These are phyloP conservation scores for Aspergillus sp. DNA, from an alignment of 2,329 filamentous ascomycete species.

Conservation along the genomic window DNA sequence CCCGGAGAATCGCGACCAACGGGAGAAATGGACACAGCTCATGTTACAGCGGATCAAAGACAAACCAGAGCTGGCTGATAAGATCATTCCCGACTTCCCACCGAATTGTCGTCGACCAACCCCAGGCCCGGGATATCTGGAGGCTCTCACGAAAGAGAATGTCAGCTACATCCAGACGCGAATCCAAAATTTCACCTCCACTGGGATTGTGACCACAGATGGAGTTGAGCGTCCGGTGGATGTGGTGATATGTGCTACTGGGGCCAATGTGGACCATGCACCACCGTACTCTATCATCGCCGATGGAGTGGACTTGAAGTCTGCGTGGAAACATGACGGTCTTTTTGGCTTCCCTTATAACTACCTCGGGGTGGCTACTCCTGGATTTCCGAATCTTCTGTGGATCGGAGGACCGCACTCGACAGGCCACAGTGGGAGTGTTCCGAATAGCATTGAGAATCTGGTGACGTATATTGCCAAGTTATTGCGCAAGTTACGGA, in stretches of 20 bases:
- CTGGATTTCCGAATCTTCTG: conserved; percentile 66
- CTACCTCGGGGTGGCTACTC: conserved; percentile 63
- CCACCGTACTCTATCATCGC: conserved; percentile 62
- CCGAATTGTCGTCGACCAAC: conserved; percentile 41
- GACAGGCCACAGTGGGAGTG: conserved; percentile 61
- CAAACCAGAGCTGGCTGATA: conserved; percentile 33
- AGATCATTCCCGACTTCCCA: conserved; percentile 36
- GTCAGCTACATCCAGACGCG: conserved; percentile 58
- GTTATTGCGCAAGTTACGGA: conserved; percentile 64
- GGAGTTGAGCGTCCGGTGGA: conserved; percentile 59
- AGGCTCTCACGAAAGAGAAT: conserved; percentile 61
- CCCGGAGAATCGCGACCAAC: not conserved
- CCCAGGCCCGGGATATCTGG: conserved; percentile 52
- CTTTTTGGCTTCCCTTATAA: conserved; percentile 64
- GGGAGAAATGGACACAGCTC: not conserved
- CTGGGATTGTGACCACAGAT: conserved; percentile 60
- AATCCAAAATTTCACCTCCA: conserved; percentile 59
- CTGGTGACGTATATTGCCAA: conserved; percentile 66
- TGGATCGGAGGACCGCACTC: conserved; percentile 63
- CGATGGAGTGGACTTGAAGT: conserved; percentile 53
- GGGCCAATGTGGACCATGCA: conserved; percentile 59
- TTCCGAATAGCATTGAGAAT: conserved; percentile 66
- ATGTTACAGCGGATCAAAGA: conserved; percentile 11
- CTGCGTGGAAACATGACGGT: conserved; percentile 58
- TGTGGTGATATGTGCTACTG: conserved; percentile 67